Evolutionary conservation across 2,329 filamentous ascomycete species (phyloP), one percentile per base, ranked within the genome.

Genomic region (Xenoacremonium recifei): DNA sequence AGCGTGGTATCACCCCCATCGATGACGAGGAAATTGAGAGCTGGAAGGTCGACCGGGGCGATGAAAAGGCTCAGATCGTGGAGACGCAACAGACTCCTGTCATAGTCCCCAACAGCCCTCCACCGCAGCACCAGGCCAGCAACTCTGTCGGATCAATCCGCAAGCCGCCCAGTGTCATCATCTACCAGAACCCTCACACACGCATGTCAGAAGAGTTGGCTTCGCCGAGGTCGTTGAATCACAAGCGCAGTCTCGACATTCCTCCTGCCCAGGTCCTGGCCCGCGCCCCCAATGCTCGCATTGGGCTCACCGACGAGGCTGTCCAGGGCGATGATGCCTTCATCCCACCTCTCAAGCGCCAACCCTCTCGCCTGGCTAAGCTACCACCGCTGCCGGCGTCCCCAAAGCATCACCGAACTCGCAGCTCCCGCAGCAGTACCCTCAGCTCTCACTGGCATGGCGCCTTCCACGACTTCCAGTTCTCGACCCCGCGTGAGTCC

Each of bases 21-120:
- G 73, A 77, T 48, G 81, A 84, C 52, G 79, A 83, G 45, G 81
- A 84, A 58, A 84, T 84, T 44, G 77, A 78, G 51, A 80, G 77
- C 4, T 84, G 81, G 81, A 81, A 78, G 55, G 63, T 65, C 20
- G 66, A 64, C 39, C 59, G 57, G 38, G 37, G 37, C 36, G 50
- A 57, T 30, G 58, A 66, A 51, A 63, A 67, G 56, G 51, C 54
- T 11, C 64, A 39, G n/a, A 44, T 55, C 29, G 45, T 49, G 21
- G 50, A 55, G 39, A 31, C 30, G 15, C 44, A 11, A 15, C 13
- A 7, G 7, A 31, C 7, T 15, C n/a, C n/a, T n/a, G n/a, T n/a
- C n/a, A n/a, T n/a, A n/a, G 23, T 27, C 23, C 23, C 23, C 23
- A 13, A 9, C 7, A 15, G 12, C 16, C 5, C 17, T 18, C 32